Conservation (phyloP, 1,284 basidiomycete genomes). For the Pholiota adiposa region DNA sequence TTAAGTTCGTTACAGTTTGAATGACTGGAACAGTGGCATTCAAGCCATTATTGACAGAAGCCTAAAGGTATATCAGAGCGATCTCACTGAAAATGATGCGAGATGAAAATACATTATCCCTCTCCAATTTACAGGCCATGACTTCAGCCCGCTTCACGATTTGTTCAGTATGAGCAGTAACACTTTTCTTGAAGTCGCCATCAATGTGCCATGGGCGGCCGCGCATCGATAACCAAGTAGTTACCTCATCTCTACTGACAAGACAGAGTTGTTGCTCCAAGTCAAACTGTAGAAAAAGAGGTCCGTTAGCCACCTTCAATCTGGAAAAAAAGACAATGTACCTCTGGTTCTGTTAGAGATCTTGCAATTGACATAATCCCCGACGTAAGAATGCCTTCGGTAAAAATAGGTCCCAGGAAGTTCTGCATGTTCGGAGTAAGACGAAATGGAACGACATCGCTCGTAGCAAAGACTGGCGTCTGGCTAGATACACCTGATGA, state of each 20-base stretch:
- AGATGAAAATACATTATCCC: slow-evolving; percentile 63
- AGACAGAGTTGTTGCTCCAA: slow-evolving; percentile 88
- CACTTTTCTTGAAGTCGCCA: slow-evolving; percentile 66
- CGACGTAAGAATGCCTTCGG: slow-evolving; percentile 88
- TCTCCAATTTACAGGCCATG: slow-evolving; percentile 84
- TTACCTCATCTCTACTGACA: slow-evolving; percentile 93
- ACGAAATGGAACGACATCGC: slow-evolving; percentile 94
- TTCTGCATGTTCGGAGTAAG: slow-evolving; percentile 96
- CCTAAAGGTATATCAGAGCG: slow-evolving; percentile 21
- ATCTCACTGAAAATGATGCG: not conserved
- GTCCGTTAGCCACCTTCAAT: not conserved
- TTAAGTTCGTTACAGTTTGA: slow-evolving; percentile 85
- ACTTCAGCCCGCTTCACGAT: slow-evolving; percentile 87
- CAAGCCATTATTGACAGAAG: slow-evolving; percentile 35
- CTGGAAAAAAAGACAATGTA: slow-evolving; percentile 39
- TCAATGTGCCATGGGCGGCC: slow-evolving; percentile 61
- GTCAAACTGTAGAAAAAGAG: slow-evolving; percentile 64
- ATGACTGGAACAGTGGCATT: slow-evolving; percentile 60
- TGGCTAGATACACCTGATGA: slow-evolving; percentile 41
- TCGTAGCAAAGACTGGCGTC: slow-evolving; percentile 72
- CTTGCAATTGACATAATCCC: slow-evolving; percentile 92
- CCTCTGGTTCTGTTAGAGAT: slow-evolving; percentile 91
- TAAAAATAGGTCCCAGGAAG: slow-evolving; percentile 89
- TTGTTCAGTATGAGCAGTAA: slow-evolving; percentile 76
- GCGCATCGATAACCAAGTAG: slow-evolving; percentile 66